Conservation (phyloP, 2,329 filamentous ascomycete genomes). For the Teratosphaeria viscida region DNA sequence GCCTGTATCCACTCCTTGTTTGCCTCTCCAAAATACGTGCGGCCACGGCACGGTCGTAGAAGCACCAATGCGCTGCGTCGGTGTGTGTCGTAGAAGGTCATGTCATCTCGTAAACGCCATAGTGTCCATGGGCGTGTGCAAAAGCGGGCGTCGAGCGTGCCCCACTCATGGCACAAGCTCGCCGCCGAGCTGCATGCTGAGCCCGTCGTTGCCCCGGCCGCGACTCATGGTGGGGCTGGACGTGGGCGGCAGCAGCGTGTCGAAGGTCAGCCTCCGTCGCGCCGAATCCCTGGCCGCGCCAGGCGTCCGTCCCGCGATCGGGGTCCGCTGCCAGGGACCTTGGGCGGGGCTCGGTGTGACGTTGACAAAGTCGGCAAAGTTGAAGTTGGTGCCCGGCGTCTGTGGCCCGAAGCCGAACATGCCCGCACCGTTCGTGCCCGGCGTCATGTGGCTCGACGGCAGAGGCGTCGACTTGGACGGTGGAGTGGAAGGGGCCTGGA, state of each 20-base stretch:
- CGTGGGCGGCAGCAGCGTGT: constrained; percentile 54
- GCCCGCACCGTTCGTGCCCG: constrained; percentile 48
- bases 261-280: constrained; percentile 72
- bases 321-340: constrained; percentile 61
- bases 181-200: constrained; percentile 57
- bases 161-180: constrained; percentile 36
- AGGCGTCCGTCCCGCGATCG: constrained; percentile 56
- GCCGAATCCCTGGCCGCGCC: constrained; percentile 55
- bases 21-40: not conserved
- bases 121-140: not conserved
- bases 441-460: constrained; percentile 82
- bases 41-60: not conserved
- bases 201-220: constrained; percentile 36
- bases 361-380: constrained; percentile 95
- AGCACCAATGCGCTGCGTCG: not conserved
- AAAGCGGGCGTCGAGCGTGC: not conserved
- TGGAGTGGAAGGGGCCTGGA: constrained; percentile 39
- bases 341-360: constrained; percentile 94
- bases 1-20: not conserved
- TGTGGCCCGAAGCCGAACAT: constrained; percentile 54
- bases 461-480: constrained; percentile 46
- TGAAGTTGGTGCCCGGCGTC: constrained; percentile 77
- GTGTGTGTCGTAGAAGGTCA: constrained; percentile 1
- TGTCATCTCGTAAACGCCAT: constrained; percentile 7
- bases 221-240: constrained; percentile 30